Evolutionary conservation across 2,329 filamentous ascomycete genomes (phyloP).

Genomic region (Thielaviopsis euricoi): DNA sequence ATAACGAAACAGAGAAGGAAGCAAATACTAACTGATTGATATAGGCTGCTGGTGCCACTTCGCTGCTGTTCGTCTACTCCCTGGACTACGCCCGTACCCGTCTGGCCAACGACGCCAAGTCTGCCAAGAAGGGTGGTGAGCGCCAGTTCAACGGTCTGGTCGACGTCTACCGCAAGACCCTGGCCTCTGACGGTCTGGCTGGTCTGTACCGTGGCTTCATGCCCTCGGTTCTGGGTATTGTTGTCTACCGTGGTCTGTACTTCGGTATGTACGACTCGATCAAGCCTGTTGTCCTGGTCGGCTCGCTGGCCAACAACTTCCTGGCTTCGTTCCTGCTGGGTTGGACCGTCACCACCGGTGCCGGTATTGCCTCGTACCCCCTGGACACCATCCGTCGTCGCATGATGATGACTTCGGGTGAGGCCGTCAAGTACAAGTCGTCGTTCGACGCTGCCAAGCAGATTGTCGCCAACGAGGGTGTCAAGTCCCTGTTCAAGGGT

Average conservation of each 20-base stretch:
- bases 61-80: constrained; percentile 99
- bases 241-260: constrained; percentile 99
- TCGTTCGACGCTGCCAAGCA: constrained; percentile 89
- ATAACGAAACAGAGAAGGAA: not conserved
- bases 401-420: constrained; percentile 98
- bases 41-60: constrained; percentile 94
- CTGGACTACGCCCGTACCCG: constrained; percentile 99
- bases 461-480: constrained; percentile 95
- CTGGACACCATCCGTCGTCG: constrained; percentile 99
- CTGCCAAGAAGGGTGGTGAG: constrained; percentile 87
- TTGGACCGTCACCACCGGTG: constrained; percentile 98
- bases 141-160: constrained; percentile 99
- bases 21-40: not conserved
- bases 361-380: constrained; percentile 99
- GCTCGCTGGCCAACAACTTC: constrained; percentile 93
- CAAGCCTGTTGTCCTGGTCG: constrained; percentile 94
- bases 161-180: constrained; percentile 99
- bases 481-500: constrained; percentile 99
- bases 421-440: constrained; percentile 99
- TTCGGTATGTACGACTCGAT: constrained; percentile 99
- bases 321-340: constrained; percentile 96
- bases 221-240: constrained; percentile 96
- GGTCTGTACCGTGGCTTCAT: constrained; percentile 99
- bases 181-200: constrained; percentile 93
- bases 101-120: constrained; percentile 99